These are phyloP conservation scores for Phytophthora ohioensis DNA, from an alignment of 352 stramenopile genomes.

Conservation along the genomic window DNA sequence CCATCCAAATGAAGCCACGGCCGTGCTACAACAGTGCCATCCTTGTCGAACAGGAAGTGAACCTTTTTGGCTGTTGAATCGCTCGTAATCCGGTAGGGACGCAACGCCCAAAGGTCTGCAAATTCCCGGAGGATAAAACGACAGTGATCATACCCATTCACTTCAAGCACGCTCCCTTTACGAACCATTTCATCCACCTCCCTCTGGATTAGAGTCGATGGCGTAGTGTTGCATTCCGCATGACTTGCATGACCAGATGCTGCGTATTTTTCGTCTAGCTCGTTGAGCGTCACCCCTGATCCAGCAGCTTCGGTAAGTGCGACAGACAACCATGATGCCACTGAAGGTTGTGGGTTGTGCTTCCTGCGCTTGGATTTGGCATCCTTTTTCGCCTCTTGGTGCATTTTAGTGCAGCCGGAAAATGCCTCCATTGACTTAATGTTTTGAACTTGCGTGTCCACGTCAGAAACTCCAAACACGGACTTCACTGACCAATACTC, in stretches of 20 bases:
- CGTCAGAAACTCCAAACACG: slow-evolving; percentile 45
- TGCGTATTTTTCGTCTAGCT: slow-evolving; percentile 34
- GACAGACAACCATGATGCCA: slow-evolving; percentile 33
- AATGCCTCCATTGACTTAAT: slow-evolving; percentile 55
- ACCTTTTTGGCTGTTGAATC: slow-evolving; percentile 65
- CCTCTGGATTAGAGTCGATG: slow-evolving; percentile 34
- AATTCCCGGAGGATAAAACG: slow-evolving; percentile 63
- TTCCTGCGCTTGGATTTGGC: slow-evolving; percentile 18
- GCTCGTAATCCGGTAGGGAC: slow-evolving; percentile 61
- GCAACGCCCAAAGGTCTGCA: slow-evolving; percentile 65
- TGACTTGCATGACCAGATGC: slow-evolving; percentile 17
- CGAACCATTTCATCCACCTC: slow-evolving; percentile 50
- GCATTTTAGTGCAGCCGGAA: slow-evolving; percentile 32
- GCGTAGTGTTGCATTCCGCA: neutral
- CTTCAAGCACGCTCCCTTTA: slow-evolving; percentile 56
- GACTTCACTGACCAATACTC: slow-evolving; percentile 80
- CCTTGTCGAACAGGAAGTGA: slow-evolving; percentile 78
- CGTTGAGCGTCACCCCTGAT: slow-evolving; percentile 33
- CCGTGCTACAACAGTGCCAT: slow-evolving; percentile 56
- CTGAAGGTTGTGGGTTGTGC: slow-evolving; percentile 3
- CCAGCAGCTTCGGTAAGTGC: slow-evolving; percentile 30
- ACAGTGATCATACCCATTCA: slow-evolving; percentile 65
- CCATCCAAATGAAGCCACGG: slow-evolving; percentile 86
- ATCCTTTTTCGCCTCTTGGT: neutral
- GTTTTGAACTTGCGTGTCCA: slow-evolving; percentile 27